Base-by-base conservation (phyloP, 2,329 filamentous ascomycete species). In the Thermothelomyces thermophilus region DNA sequence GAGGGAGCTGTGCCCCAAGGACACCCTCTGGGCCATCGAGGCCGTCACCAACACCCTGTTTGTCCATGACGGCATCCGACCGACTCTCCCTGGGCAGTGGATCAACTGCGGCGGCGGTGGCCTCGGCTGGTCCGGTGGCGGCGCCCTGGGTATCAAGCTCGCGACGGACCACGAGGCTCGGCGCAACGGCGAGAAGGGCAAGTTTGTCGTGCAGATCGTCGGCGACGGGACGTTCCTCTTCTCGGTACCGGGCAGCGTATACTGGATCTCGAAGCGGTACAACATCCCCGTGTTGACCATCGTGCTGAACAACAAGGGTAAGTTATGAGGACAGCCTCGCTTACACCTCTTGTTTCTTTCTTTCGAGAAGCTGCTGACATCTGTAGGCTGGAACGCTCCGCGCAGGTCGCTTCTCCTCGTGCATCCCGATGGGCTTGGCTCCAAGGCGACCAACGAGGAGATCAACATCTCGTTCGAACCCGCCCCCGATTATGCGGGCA, bases 1-100 rank as follows among this genome's bases (percentile, higher is more conserved):
- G 19, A 58, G 62, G 17, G 56, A 62, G 10, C 46, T 68, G 16
- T 71, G 67, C 45, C 72, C 72, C 0, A 37, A 62, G 22, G 71
- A 74, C 62, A 84, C 86, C 0, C 85, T 90, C 58, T 89, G 79
- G 74, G 80, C 80, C 2, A 71, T 90, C 48, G 86, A 90, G 68
- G 80, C 86, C 0, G 86, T 90, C 1, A 90, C 86, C 0, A 80
- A 84, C 56, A 82, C 83, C 0, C 64, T 63, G 1, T 77, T 80
- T 37, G 82, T 88, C 3, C 75, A 83, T 34, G 83, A 90, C 56
- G 83, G 86, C 59, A 66, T 90, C 5, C 79, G 78, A 58, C 76
- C 80, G 3, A 80, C 76, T 2, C 58, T 78, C 7, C 72, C 74
- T 0, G 72, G 73, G 0, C 69, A 68, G 44, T 75, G 73, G 69